Evolutionary conservation across 805 yeast species (phyloP).

Genomic region (Millerozyma miso): DNA sequence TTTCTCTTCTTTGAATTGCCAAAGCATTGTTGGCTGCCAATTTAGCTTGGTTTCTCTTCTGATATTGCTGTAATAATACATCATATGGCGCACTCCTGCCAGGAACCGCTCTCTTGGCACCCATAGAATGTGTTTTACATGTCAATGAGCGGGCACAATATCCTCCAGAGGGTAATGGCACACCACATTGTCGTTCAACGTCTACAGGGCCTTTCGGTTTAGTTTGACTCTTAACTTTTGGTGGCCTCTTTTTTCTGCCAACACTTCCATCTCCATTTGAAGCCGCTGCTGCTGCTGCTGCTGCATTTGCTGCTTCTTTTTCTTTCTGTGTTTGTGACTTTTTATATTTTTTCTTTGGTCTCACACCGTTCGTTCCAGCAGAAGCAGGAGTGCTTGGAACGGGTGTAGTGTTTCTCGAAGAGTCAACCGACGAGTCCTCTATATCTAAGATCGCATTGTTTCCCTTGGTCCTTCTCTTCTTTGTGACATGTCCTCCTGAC

Average conservation of each 20-base stretch:
- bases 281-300: conserved; percentile 38
- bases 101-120: conserved; percentile 91
- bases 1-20: conserved; percentile 72
- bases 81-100: conserved; percentile 95
- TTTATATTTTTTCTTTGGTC: conserved; percentile 42
- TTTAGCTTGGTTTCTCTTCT: conserved; percentile 87
- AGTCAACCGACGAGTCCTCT: conserved; percentile 37
- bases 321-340: conserved; percentile 42
- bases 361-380: conserved; percentile 13
- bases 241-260: conserved; percentile 29
- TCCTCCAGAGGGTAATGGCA: conserved; percentile 88
- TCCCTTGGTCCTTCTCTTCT: conserved; percentile 25
- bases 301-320: conserved; percentile 44
- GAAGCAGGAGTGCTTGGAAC: conserved; percentile 25
- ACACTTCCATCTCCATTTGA: conserved; percentile 9
- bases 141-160: conserved; percentile 93
- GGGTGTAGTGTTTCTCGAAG: conserved; percentile 37
- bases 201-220: conserved; percentile 81
- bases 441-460: conserved; percentile 23
- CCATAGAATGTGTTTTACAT: conserved; percentile 98
- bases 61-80: conserved; percentile 80
- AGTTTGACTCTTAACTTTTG: conserved; percentile 38
- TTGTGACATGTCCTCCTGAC: conserved; percentile 10
- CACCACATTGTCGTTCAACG: conserved; percentile 95
- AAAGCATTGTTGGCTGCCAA: conserved; percentile 78